phyloP scores from a whole-genome alignment of 2,329 filamentous ascomycete genomes.

The Aspergillus sp. region DNA sequence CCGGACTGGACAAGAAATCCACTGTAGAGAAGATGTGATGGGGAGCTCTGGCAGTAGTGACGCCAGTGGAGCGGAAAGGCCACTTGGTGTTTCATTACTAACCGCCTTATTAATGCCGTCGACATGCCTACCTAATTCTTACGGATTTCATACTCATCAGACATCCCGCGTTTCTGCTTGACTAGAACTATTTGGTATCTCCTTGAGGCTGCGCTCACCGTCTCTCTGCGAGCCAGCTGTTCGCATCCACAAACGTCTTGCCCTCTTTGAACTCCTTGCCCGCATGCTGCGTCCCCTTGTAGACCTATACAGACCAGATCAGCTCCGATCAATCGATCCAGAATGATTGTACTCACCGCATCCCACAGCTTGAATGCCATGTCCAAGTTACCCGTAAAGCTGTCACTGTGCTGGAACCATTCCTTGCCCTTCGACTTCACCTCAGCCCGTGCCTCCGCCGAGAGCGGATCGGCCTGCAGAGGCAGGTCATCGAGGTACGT shows the following conservation, averaged over 20 bases:
- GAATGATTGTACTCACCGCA: constrained; percentile 49
- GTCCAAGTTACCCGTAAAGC: constrained; percentile 58
- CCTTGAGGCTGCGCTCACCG: constrained; percentile 24
- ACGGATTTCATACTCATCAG: too few relatives aligned
- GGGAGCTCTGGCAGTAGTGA: not conserved
- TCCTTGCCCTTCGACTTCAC: constrained; percentile 54
- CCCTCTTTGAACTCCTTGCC: constrained; percentile 53
- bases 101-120: not conserved
- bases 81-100: not conserved
- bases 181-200: not conserved
- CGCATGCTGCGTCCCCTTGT: constrained; percentile 56
- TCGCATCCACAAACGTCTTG: constrained; percentile 58
- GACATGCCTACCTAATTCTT: too few relatives aligned
- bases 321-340: not conserved
- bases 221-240: constrained; percentile 55
- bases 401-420: constrained; percentile 61
- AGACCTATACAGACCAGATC: constrained; percentile 45
- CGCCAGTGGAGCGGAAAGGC: not conserved
- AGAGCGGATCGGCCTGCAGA: constrained; percentile 55
- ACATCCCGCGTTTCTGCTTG: too few relatives aligned
- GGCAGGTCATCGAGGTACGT: constrained; percentile 54
- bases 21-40: not conserved
- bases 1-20: not conserved
- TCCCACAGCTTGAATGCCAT: constrained; percentile 65
- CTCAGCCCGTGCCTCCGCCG: constrained; percentile 48